Evolutionary conservation across 306 rosid genomes (phyloP).

Genomic region (Vigna unguiculata): DNA sequence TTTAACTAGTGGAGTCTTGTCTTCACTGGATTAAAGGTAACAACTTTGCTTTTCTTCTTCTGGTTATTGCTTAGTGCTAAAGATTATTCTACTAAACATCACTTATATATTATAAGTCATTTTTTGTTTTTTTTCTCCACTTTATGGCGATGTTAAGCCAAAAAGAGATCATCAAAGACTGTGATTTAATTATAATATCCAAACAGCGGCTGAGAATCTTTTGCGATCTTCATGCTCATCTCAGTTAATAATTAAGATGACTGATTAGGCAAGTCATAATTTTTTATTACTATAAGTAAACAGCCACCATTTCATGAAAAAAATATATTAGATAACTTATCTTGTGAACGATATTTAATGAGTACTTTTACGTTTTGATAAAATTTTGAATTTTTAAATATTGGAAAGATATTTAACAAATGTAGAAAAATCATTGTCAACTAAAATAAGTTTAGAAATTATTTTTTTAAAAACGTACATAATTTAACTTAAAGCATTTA

Average conservation of each 20-base stretch:
- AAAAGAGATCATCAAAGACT: no score
- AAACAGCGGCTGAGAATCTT: slow-evolving; percentile 18
- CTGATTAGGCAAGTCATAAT: slow-evolving; percentile 13
- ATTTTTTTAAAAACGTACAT: no score
- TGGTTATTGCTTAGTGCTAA: background rate
- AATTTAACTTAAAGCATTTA: no score
- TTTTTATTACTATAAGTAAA: background rate
- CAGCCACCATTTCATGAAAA: background rate
- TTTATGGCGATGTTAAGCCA: background rate
- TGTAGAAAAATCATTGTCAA: background rate
- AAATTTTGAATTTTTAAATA: background rate
- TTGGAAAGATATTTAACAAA: background rate
- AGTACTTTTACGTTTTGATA: no score
- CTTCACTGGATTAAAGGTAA: slow-evolving; percentile 2
- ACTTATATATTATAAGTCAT: background rate
- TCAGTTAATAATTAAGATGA: background rate
- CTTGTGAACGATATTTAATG: background rate
- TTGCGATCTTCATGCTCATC: slow-evolving; percentile 25
- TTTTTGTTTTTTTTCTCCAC: background rate
- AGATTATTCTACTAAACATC: background rate
- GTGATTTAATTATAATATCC: slow-evolving; percentile 21
- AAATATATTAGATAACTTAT: background rate
- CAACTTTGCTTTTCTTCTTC: background rate
- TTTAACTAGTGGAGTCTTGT: slow-evolving; percentile 22
- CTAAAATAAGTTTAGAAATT: no score